Evolutionary conservation across 139 green algal species (phyloP), one percentile per base, ranked within the genome.

Genomic region (Tetradesmus obliquus): DNA sequence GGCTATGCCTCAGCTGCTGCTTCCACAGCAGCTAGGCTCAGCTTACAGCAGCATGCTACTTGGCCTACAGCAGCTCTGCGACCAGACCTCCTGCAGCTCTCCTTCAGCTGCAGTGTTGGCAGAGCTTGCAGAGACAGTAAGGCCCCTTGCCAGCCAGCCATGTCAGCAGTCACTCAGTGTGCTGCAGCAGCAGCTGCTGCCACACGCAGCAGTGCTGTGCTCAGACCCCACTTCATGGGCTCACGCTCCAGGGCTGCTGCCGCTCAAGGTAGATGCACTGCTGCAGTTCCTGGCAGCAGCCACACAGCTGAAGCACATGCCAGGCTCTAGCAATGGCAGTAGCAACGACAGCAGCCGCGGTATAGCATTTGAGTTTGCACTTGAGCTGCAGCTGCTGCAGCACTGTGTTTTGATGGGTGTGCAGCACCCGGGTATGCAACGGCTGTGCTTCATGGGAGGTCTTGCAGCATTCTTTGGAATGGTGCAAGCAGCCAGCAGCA

Each of bases 371-470:
- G 32, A 45, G 32, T 45, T 45, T 45, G 32, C 32, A 7, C n/a
- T 66, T 55, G 22, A 82, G 74, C n/a, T 80, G 13, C 84, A 88
- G 84, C 55, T 88, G 55, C 84, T 88, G 84, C 55, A 79, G 84
- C 24, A 76, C n/a, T 88, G 84, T 45, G n/a, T 69, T 3, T 20
- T 88, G 20, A 88, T 88, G 84, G 55, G 53, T 54, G 55, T 88
- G 8, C 20, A 79, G 55, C 55, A 88, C 57, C 55, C 55, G 55
- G 55, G 84, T 9, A 55, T 88, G 58, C 84, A 88, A 55, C 55
- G 55, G 84, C 55, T 88, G 24, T 5, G 19, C 13, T 20, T 79
- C 12, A 76, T 88, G 84, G 84, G 84, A 55, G 55, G 53, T 22
- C 2, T 88, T 9, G 55, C 60, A 17, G n/a, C 84, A 20, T 88